These are phyloP conservation scores for Aspergillus thermomutatus DNA, from an alignment of 2,329 filamentous ascomycete genomes.

Conservation along the genomic window DNA sequence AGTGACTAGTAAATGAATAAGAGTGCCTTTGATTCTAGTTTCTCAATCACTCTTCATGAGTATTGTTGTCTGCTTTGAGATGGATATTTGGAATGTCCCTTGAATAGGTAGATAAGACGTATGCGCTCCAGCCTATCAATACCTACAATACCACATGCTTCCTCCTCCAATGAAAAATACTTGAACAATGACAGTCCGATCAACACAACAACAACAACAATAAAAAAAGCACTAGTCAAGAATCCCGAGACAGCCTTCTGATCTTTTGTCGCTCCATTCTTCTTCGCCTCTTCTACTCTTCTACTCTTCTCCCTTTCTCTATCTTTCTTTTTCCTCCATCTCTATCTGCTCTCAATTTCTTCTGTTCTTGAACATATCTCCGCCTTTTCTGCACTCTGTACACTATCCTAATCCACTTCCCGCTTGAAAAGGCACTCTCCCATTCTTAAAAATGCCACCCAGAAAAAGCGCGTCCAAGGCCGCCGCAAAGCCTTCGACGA, in stretches of 20 bases:
- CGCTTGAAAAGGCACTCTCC: too few species aligned
- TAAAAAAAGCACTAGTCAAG: neutral
- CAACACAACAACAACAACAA: neutral
- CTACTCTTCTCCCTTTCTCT: neutral
- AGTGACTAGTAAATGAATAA: neutral
- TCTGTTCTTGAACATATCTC: neutral
- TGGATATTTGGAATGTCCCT: neutral
- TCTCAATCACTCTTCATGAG: neutral
- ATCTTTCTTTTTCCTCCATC: neutral
- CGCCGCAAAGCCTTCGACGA: constrained; percentile 13
- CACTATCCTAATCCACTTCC: constrained; percentile 1
- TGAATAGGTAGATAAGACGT: neutral
- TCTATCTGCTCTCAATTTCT: neutral
- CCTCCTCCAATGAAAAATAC: neutral
- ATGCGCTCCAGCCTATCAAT: neutral
- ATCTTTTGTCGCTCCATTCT: neutral
- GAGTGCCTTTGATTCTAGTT: neutral
- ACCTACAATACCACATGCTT: neutral
- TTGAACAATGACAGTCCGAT: neutral
- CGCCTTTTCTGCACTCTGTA: neutral
- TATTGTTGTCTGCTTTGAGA: neutral
- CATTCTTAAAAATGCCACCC: constrained; percentile 23
- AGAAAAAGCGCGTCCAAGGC: constrained; percentile 26
- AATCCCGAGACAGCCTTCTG: neutral
- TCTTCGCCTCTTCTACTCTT: neutral